A percentile compares a stretch with the other conserved stretches of the same genome.
Evolutionary conservation across 306 rosid species (phyloP).

Genomic region (Casuarina equisetifolia): DNA sequence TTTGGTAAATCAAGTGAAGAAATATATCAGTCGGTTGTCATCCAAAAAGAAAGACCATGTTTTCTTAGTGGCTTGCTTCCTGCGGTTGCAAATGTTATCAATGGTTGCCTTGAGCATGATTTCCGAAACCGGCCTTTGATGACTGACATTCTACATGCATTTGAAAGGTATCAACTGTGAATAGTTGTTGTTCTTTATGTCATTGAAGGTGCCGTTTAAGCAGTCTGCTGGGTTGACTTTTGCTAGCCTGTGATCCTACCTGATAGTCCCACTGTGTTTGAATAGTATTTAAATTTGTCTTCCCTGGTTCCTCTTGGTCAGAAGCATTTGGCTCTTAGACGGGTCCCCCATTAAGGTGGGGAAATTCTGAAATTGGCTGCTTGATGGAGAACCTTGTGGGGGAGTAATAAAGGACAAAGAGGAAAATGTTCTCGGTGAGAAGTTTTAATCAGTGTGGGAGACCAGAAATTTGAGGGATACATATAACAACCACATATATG

Average conservation of each 20-base stretch:
- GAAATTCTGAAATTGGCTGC: neutral
- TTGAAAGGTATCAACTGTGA: constrained; percentile 54
- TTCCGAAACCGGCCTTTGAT: constrained; percentile 80
- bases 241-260: neutral
- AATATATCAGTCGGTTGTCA: constrained; percentile 58
- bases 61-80: constrained; percentile 87
- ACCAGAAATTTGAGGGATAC: neutral
- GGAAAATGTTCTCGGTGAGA: neutral
- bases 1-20: constrained; percentile 61
- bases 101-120: constrained; percentile 89
- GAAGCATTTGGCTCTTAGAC: neutral
- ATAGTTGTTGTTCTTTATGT: neutral
- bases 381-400: neutral
- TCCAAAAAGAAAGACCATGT: constrained; percentile 69
- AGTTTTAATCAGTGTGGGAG: neutral
- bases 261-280: neutral
- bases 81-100: constrained; percentile 63
- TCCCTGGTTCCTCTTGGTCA: neutral
- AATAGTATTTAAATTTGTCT: neutral
- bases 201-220: neutral
- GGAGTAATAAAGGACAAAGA: neutral
- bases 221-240: neutral
- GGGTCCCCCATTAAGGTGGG: neutral
- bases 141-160: constrained; percentile 59
- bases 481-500: neutral